These are phyloP conservation scores for Chaetomium tenue DNA, from an alignment of 495 filamentous ascomycete species.

Conservation along the genomic window DNA sequence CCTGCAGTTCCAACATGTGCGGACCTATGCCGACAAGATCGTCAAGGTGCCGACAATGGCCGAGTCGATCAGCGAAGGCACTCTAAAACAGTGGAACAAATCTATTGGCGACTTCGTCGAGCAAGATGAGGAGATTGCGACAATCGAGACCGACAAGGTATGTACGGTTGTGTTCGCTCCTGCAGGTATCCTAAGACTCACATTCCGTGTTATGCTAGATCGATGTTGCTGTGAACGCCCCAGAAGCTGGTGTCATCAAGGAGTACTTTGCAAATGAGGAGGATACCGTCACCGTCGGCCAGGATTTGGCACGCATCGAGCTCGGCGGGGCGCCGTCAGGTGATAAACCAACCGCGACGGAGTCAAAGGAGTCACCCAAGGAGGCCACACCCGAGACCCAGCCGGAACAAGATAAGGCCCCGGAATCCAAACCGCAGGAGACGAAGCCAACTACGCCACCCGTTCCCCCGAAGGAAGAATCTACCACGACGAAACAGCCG, in stretches of 20 bases:
- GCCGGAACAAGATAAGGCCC: conserved; percentile 53
- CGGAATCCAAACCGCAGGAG: conserved; percentile 44
- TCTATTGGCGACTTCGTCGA: conserved; percentile 93
- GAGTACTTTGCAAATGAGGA: conserved; percentile 92
- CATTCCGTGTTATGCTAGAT: conserved; percentile 56
- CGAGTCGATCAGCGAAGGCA: conserved; percentile 97
- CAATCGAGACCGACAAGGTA: conserved; percentile 99
- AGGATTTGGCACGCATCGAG: conserved; percentile 84
- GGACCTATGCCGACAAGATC: conserved; percentile 67
- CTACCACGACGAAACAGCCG: conserved; percentile 43
- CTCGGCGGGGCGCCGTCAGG: conserved; percentile 61
- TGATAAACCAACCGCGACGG: conserved; percentile 49
- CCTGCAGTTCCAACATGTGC: conserved; percentile 50
- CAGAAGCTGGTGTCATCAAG: conserved; percentile 85
- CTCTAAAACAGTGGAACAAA: conserved; percentile 93
- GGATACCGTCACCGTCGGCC: conserved; percentile 92
- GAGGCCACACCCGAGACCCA: conserved; percentile 55
- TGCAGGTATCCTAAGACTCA: background rate
- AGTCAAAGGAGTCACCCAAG: conserved; percentile 60
- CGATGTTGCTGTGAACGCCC: conserved; percentile 92
- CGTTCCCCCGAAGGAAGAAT: conserved; percentile 30
- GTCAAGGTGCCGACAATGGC: conserved; percentile 98
- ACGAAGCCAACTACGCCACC: conserved; percentile 39
- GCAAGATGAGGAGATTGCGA: conserved; percentile 96
- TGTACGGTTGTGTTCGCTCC: conserved; percentile 18